Evolutionary conservation across 2,329 filamentous ascomycete species (phyloP).

Genomic region (Neoascochyta sp.): DNA sequence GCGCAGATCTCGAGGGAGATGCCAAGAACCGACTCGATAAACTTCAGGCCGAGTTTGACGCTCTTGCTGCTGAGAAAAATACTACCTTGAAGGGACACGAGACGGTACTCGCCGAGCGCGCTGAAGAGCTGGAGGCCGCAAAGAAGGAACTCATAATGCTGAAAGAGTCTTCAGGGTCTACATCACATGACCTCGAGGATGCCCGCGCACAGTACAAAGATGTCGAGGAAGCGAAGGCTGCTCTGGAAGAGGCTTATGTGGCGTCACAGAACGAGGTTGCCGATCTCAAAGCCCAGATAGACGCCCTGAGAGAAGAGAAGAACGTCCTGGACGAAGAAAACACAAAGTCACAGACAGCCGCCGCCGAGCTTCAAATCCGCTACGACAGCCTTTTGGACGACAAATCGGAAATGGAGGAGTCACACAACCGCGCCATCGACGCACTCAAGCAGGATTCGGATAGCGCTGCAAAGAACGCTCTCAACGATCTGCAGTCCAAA

Average conservation of each 20-base stretch:
- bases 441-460: conserved; percentile 31
- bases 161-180: conserved; percentile 21
- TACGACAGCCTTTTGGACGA: conserved; percentile 29
- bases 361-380: conserved; percentile 30
- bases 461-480: conserved; percentile 21
- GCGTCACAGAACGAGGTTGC: conserved; percentile 18
- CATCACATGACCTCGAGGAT: conserved; percentile 21
- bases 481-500: conserved; percentile 27
- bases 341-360: conserved; percentile 18
- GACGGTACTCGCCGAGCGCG: conserved; percentile 16
- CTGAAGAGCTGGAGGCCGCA: conserved; percentile 16
- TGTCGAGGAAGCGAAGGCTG: conserved; percentile 21
- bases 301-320: conserved; percentile 18
- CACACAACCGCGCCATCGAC: conserved; percentile 27
- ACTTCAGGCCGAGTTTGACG: conserved; percentile 31
- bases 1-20: conserved; percentile 35
- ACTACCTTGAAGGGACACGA: conserved; percentile 20
- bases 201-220: conserved; percentile 22
- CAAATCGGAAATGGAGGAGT: conserved; percentile 28
- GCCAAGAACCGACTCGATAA: conserved; percentile 33
- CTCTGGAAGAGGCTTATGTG: conserved; percentile 18
- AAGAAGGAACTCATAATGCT: conserved; percentile 17
- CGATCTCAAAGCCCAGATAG: conserved; percentile 23
- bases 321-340: conserved; percentile 16
- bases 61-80: conserved; percentile 30